Base-by-base conservation (phyloP, 805 yeast genomes). In the Grigorovia jiainica region DNA sequence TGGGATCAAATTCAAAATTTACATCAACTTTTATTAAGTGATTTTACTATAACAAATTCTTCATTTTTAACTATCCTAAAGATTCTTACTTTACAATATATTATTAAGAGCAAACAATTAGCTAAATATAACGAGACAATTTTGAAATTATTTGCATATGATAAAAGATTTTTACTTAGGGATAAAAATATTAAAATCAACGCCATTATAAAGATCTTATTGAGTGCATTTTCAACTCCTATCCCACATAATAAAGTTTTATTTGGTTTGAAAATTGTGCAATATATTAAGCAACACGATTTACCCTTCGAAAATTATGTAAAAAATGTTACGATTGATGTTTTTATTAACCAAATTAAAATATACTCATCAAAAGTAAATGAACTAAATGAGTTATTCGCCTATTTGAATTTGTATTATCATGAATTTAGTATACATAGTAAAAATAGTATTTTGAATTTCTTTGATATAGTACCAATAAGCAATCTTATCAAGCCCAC, bases 191-290 rank as follows among this genome's bases (percentile, higher is more conserved):
- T 48, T 5, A 58, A 55, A 35, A 40, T 48, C 0, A 54, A 51
- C 16, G 44, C 55, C 3, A 19, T 57, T 5, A 43, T 50, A 4
- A 59, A 60, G 43, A 38, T 60, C 2, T 17, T 58, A 16, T 48
- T 60, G 16, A 55, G 53, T 43, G 11, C 27, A 7, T 51, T 54
- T 39, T 58, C 49, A 24, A 46, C 54, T 1, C 24, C 49, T 7
- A 30, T 50, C 25, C 50, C 58, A 3, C 39, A 39, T 6, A 47
- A 40, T 21, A 57, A 53, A 43, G 43, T 47, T 3, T 39, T 58
- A 11, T 55, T 57, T 36, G 63, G 60, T 3, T 34, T 61, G 38
- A 61, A 61, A 44, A 51, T 60, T 43, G 42, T 58, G 16, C 58
- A 60, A 39, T 60, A 59, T 23, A 41, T 55, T n/a, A 39, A 41